phyloP scores from a whole-genome alignment of 805 yeast genomes.

The Komagataella kurtzmanii region DNA sequence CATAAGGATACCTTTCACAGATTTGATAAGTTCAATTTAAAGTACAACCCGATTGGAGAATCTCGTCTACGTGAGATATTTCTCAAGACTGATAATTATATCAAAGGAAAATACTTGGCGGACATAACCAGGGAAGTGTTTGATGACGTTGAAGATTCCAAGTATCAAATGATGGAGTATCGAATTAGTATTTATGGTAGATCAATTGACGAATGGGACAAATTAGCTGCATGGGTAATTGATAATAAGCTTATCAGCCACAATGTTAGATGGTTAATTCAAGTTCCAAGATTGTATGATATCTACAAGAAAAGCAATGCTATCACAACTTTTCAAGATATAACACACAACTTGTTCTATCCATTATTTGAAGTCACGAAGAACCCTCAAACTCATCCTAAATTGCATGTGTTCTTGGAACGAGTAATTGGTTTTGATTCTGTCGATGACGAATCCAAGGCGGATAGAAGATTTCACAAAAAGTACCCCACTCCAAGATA shows the following conservation, averaged over 20 bases:
- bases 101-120: conserved; percentile 80
- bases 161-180: conserved; percentile 95
- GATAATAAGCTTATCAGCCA: conserved; percentile 86
- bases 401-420: conserved; percentile 74
- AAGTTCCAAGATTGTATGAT: conserved; percentile 88
- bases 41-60: conserved; percentile 96
- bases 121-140: conserved; percentile 90
- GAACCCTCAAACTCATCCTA: conserved; percentile 83
- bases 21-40: conserved; percentile 92
- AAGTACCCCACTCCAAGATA: conserved; percentile 77
- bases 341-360: conserved; percentile 64
- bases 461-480: conserved; percentile 68
- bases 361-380: conserved; percentile 86
- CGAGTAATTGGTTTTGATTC: conserved; percentile 97
- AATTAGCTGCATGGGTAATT: conserved; percentile 86
- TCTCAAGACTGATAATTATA: conserved; percentile 87
- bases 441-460: conserved; percentile 94
- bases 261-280: conserved; percentile 94
- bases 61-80: conserved; percentile 94
- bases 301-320: conserved; percentile 68
- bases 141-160: conserved; percentile 86
- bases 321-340: conserved; percentile 60
- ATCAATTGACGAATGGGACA: conserved; percentile 85
- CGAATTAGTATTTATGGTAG: conserved; percentile 93
- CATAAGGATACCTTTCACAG: conserved; percentile 97